These are phyloP conservation scores for Carex myosuroides DNA, from an alignment of 176 grass and related monocot species.

Conservation along the genomic window DNA sequence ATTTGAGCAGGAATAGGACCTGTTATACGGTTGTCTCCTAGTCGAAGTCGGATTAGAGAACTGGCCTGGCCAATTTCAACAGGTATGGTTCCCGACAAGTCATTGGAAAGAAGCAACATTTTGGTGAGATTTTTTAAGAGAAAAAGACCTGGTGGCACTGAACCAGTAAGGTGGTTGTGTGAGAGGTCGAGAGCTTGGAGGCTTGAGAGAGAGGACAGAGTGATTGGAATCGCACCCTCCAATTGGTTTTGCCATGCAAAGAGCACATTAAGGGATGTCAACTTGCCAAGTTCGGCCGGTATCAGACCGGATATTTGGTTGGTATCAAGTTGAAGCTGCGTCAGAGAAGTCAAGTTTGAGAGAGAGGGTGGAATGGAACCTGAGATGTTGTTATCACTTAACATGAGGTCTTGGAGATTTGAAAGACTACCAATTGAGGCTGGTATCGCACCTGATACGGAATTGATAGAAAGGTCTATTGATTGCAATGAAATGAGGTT, in stretches of 20 bases:
- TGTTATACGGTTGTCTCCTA: conserved; percentile 60
- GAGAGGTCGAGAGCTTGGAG: conserved; percentile 83
- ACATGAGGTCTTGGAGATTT: conserved; percentile 76
- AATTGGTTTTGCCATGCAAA: conserved; percentile 97
- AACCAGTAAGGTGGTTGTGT: conserved; percentile 80
- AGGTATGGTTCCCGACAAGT: conserved; percentile 64
- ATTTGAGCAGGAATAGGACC: conserved; percentile 44
- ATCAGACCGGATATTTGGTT: conserved; percentile 89
- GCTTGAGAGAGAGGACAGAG: conserved; percentile 33
- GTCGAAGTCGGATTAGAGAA: conserved; percentile 57
- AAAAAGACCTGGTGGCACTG: conserved; percentile 66
- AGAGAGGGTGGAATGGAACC: conserved; percentile 63
- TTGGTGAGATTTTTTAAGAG: conserved; percentile 85
- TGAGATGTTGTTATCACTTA: conserved; percentile 93
- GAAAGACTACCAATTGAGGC: conserved; percentile 37
- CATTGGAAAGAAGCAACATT: conserved; percentile 71
- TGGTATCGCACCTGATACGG: conserved; percentile 77
- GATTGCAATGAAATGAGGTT: conserved; percentile 51
- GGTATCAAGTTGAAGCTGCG: conserved; percentile 87
- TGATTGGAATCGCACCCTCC: conserved; percentile 57
- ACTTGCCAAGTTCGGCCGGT: conserved; percentile 49
- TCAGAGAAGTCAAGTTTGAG: conserved; percentile 52
- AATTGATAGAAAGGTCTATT: conserved; percentile 89
- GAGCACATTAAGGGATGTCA: conserved; percentile 40
- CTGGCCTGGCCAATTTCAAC: conserved; percentile 48